Evolutionary conservation across 768 basidiomycete species (phyloP), one percentile per base, ranked within the genome.

Genomic region (Hysterangium stoloniferum): DNA sequence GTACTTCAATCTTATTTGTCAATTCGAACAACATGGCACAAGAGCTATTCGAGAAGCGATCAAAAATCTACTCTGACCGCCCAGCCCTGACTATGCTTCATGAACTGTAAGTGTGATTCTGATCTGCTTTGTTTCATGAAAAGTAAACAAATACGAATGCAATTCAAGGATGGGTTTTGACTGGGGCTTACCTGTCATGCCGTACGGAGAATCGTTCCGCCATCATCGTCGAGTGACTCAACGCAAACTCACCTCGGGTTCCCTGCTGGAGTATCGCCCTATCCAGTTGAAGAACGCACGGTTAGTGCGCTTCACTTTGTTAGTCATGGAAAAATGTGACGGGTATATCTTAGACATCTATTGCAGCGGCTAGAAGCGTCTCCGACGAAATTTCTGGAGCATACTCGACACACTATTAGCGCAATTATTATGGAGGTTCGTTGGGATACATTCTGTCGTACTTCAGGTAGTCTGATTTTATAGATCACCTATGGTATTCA

Each of bases 11-110:
- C 29, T 68, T 87, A 28, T 60, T 58, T 27, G 48, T 66, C 12
- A 65, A 55, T 53, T 60, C 61, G n/a, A 42, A 54, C 19, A 55
- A 56, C 36, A 32, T 61, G 35, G 64, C 62, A 12, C 56, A 54
- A 32, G 64, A 64, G 0, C 56, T 66, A 2, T 48, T 66, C 12
- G 66, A 65, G 1, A 54, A 52, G 12, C 55, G 65, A 7, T 61
- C 61, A 0, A 19, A 32, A 19, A 56, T 59, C 33, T 65, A 65
- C 36, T 62, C 64, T 3, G 62, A 66, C 36, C 56, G 67, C 7
- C 29, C 29, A 22, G 41, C 24, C 33, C 67, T 86, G 19, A 70
- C 82, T 38, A 87, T 89, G 86, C 69, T 67, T 12, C 78, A 81
- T 20, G 84, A 88, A 45, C 68, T 86, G 75, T 86, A 58, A 59